Evolutionary conservation across 495 filamentous ascomycete genomes (phyloP), one percentile per base, ranked within the genome.

Genomic region (Lophiostoma macrostomum): DNA sequence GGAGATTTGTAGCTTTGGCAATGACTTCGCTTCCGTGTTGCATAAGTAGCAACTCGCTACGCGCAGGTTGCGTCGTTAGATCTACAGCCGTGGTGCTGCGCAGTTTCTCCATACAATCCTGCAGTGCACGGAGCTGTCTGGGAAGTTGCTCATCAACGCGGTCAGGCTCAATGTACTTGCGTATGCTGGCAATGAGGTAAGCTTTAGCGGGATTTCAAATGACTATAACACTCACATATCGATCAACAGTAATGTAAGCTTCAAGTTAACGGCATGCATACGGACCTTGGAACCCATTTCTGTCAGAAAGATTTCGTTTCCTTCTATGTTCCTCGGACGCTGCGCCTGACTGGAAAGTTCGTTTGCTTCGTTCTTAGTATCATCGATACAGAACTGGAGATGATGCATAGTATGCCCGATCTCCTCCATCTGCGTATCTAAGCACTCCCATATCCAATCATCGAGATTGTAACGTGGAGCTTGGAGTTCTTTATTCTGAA

Each of bases 381-480:
- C 25, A 31, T 22, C 44, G 39, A 52, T 35, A 40, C 50, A 58
- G 31, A 46, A 19, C 16, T 47, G 36, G 16, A 58, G 48, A 25
- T 53, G 47, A 40, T 53, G 40, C 24, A 47, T 39, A 40, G 55
- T 52, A 23, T 29, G 47, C 46, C 47, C 42, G 32, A 25, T 52
- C 38, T 58, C 55, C 39, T 57, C 61, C 47, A 64, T 41, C 41
- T 61, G 61, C 46, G 31, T 58, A 35, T 32, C 52, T 19, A 64
- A 53, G 44, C 52, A 64, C 38, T 48, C 50, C 61, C 61, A 64
- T 25, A 58, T 43, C 48, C 35, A 49, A n/a, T 36, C 52, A 54
- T 61, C 52, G 50, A 60, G 20, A 52, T 64, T 51, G 37, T 60
- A 47, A 39, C 38, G 41, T 14, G 44, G 44, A 41, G 45, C 29